phyloP scores from a whole-genome alignment of 2,329 filamentous ascomycete genomes.

The Trichoderma semiorbis region DNA sequence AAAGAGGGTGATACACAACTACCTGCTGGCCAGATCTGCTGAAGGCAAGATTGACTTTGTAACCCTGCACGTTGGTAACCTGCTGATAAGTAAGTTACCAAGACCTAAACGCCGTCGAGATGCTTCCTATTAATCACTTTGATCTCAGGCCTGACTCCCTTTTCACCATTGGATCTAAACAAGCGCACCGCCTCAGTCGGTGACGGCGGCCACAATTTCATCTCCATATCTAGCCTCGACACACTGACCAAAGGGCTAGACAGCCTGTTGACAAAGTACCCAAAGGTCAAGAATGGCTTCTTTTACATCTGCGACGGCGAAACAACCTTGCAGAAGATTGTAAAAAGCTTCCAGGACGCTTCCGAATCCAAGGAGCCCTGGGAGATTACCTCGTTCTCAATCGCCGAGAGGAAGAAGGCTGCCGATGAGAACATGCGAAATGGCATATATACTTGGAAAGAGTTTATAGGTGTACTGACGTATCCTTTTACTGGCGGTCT shows the following conservation, averaged over 20 bases:
- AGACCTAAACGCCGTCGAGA: not conserved
- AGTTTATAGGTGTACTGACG: not conserved
- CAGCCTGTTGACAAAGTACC: not conserved
- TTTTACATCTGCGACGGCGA: slow-evolving; percentile 14
- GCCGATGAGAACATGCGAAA: slow-evolving; percentile 11
- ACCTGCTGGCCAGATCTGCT: not conserved
- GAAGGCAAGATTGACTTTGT: slow-evolving; percentile 11
- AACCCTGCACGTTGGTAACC: not conserved
- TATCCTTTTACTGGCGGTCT: not conserved
- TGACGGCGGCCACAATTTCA: slow-evolving; percentile 1
- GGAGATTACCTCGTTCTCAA: not conserved
- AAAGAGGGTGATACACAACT: slow-evolving; percentile 4
- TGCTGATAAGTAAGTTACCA: not conserved
- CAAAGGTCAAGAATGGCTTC: slow-evolving; percentile 1
- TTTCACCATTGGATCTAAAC: not conserved
- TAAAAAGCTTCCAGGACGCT: slow-evolving; percentile 1
- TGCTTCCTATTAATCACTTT: not conserved
- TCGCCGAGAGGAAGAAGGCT: not conserved
- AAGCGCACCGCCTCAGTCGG: not conserved
- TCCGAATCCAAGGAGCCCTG: slow-evolving; percentile 1
- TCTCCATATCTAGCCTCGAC: slow-evolving; percentile 1
- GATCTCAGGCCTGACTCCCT: not conserved
- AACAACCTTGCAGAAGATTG: slow-evolving; percentile 1
- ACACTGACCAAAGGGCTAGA: not conserved
- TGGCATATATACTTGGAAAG: not conserved